Evolutionary conservation across 106 monocot genomes (phyloP).

Genomic region (Triglochin maritima): DNA sequence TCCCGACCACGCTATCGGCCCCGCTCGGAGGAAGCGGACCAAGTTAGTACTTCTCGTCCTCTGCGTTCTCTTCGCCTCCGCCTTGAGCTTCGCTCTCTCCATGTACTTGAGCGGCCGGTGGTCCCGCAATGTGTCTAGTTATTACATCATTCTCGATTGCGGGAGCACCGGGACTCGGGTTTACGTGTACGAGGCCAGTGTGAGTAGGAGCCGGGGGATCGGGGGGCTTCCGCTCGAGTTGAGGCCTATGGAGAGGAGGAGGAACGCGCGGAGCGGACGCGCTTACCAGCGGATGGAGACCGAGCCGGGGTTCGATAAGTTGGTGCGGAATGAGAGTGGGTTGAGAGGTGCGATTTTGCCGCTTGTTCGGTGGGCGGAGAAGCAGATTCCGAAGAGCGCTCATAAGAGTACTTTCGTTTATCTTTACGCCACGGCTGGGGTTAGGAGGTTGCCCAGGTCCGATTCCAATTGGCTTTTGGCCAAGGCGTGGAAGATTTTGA

Average conservation of each 20-base stretch:
- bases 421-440: slow-evolving; percentile 92
- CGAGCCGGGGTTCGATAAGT: slow-evolving; percentile 86
- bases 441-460: slow-evolving; percentile 60
- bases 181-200: slow-evolving; percentile 70
- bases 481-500: slow-evolving; percentile 72
- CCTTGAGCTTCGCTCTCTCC: slow-evolving; percentile 29
- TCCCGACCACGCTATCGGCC: slow-evolving; percentile 24
- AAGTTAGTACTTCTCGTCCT: slow-evolving; percentile 13
- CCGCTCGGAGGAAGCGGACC: slow-evolving; percentile 41
- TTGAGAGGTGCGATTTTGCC: slow-evolving; percentile 64
- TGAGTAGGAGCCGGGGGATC: slow-evolving; percentile 26
- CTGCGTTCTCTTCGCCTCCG: slow-evolving; percentile 27
- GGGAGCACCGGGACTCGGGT: slow-evolving; percentile 94
- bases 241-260: slow-evolving; percentile 41
- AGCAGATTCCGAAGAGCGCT: slow-evolving; percentile 71
- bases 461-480: slow-evolving; percentile 91
- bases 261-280: slow-evolving; percentile 39
- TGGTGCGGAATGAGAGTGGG: slow-evolving; percentile 69
- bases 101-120: slow-evolving; percentile 38
- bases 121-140: slow-evolving; percentile 27
- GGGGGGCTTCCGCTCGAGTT: slow-evolving; percentile 43
- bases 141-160: slow-evolving; percentile 88
- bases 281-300: slow-evolving; percentile 98
- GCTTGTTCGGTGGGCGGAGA: slow-evolving; percentile 78
- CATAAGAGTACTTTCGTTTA: slow-evolving; percentile 60